Conservation (phyloP, 495 filamentous ascomycete genomes). For the Xylaria castorea region DNA sequence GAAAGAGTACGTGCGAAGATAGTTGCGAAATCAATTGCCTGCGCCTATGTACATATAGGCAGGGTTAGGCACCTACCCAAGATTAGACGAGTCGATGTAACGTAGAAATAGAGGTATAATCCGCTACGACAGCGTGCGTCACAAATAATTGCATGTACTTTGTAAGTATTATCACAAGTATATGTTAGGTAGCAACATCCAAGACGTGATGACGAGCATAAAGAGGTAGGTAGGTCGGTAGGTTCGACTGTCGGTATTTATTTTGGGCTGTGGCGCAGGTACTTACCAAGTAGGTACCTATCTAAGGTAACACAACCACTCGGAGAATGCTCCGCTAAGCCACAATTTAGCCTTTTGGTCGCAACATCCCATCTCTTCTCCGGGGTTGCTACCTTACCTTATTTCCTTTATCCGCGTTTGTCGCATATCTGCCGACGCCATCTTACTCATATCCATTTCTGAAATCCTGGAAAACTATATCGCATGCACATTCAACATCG, state of each 20-base stretch:
- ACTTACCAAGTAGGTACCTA: background rate
- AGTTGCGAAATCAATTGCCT: background rate
- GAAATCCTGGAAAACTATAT: background rate
- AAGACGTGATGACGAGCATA: no score
- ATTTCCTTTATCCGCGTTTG: background rate
- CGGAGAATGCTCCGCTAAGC: conserved; percentile 11
- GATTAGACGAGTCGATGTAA: no score
- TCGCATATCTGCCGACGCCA: background rate
- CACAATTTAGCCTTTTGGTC: conserved; percentile 12
- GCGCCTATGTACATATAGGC: background rate
- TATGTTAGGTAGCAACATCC: no score
- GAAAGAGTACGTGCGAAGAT: background rate
- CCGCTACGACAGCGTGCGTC: no score
- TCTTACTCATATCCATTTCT: conserved; percentile 12
- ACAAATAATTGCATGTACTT: no score
- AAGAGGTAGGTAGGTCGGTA: no score
- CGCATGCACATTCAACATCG: background rate
- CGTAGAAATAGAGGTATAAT: background rate
- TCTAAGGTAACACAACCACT: background rate
- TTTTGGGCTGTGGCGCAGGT: background rate
- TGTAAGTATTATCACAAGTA: no score
- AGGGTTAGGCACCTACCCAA: no score
- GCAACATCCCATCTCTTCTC: background rate
- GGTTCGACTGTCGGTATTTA: background rate
- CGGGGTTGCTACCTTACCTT: background rate